phyloP scores from a whole-genome alignment of 495 filamentous ascomycete genomes.

The Daldinia grandis region DNA sequence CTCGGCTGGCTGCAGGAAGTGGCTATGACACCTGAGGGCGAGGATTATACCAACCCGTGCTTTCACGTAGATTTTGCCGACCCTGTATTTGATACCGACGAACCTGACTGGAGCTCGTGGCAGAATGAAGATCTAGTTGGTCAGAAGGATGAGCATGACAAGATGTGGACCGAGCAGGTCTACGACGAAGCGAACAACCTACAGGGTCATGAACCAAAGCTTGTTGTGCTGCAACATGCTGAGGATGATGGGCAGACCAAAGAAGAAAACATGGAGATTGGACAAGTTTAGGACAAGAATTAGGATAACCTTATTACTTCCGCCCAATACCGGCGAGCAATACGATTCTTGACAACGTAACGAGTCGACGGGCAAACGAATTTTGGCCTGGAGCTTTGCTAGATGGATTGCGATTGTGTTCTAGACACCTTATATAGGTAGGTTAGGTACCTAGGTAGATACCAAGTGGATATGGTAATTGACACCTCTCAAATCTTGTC shows the following conservation, averaged over 20 bases:
- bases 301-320: background rate
- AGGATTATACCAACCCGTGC: conserved; percentile 47
- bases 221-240: background rate
- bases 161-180: background rate
- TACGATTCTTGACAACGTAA: background rate
- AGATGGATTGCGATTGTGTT: background rate
- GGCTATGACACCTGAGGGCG: conserved; percentile 34
- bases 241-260: background rate
- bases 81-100: conserved; percentile 1
- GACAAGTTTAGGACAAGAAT: conserved; percentile 4
- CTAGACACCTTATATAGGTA: background rate
- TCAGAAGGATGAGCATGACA: background rate
- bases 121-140: background rate
- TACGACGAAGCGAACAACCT: background rate
- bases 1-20: conserved; percentile 59
- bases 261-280: background rate
- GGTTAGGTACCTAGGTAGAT: background rate
- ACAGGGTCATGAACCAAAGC: background rate
- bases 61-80: conserved; percentile 37
- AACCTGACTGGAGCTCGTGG: conserved; percentile 11
- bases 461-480: background rate
- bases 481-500: background rate
- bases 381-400: background rate
- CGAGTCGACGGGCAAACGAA: background rate
- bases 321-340: background rate